phyloP scores from a whole-genome alignment of 352 stramenopile genomes.

The Stramenopiles sp. region DNA sequence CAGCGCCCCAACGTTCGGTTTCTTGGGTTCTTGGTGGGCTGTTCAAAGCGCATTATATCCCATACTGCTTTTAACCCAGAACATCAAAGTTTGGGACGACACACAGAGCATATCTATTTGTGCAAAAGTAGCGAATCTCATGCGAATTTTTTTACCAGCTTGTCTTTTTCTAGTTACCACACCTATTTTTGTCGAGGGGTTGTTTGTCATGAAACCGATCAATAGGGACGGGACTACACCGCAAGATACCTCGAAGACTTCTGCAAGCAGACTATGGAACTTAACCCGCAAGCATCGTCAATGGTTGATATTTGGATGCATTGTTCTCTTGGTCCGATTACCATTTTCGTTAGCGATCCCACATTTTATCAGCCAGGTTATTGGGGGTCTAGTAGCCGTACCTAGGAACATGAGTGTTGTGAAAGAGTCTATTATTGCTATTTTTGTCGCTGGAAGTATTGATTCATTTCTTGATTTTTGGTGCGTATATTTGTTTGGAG shows the following conservation, averaged over 20 bases:
- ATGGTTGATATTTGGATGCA: slow-evolving; percentile 39
- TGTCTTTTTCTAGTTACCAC: background rate
- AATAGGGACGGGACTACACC: background rate
- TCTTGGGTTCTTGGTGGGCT: background rate
- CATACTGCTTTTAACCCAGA: background rate
- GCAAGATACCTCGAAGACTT: background rate
- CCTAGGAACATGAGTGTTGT: background rate
- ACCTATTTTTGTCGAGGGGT: background rate
- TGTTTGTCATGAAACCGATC: background rate
- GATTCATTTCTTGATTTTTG: background rate
- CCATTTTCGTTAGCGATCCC: slow-evolving; percentile 42
- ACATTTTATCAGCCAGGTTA: slow-evolving; percentile 40
- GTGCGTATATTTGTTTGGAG: background rate
- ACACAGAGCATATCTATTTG: background rate
- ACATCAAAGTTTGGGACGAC: background rate
- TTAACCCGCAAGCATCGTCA: slow-evolving; percentile 23
- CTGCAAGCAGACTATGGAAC: background rate
- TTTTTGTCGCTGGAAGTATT: background rate
- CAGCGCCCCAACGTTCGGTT: background rate
- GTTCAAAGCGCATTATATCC: background rate
- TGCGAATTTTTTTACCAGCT: background rate
- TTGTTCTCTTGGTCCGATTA: slow-evolving; percentile 38
- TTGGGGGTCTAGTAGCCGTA: slow-evolving; percentile 21
- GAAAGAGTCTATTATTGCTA: background rate
- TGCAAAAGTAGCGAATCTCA: background rate